phyloP scores from a whole-genome alignment of 2,329 filamentous ascomycete species.

The Paraconiothyrium brasiliense region DNA sequence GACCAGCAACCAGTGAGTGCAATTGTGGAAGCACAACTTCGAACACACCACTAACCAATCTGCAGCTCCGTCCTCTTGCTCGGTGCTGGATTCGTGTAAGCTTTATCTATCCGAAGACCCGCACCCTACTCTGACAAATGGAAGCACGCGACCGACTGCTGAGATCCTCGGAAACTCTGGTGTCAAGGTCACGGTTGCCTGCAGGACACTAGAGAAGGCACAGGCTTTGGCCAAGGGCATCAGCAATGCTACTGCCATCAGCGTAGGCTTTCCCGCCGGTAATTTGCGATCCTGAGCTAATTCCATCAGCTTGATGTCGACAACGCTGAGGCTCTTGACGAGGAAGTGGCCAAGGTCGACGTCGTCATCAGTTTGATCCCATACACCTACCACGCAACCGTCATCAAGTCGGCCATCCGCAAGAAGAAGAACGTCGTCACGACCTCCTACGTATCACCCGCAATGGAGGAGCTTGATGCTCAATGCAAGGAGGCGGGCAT shows the following conservation, averaged over 20 bases:
- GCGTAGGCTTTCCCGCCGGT: constrained; percentile 30
- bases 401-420: constrained; percentile 93
- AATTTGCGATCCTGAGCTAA: constrained; percentile 23
- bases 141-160: constrained; percentile 63
- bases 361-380: constrained; percentile 80
- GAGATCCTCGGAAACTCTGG: constrained; percentile 67
- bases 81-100: constrained; percentile 52
- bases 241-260: constrained; percentile 76
- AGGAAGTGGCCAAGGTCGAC: constrained; percentile 80
- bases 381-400: constrained; percentile 71
- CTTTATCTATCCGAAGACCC: neutral
- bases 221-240: constrained; percentile 76
- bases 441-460: constrained; percentile 90
- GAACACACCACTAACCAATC: constrained; percentile 25
- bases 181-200: constrained; percentile 72
- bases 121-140: constrained; percentile 21
- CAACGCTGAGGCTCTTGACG: constrained; percentile 79
- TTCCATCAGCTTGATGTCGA: constrained; percentile 77
- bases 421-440: constrained; percentile 97
- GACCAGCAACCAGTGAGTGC: constrained; percentile 47
- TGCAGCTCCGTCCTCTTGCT: constrained; percentile 50
- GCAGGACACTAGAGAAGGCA: constrained; percentile 80
- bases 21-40: neutral
- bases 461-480: constrained; percentile 88
- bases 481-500: constrained; percentile 89